Evolutionary conservation across 2,329 filamentous ascomycete genomes (phyloP).

Genomic region (Pseudocercospora musae): DNA sequence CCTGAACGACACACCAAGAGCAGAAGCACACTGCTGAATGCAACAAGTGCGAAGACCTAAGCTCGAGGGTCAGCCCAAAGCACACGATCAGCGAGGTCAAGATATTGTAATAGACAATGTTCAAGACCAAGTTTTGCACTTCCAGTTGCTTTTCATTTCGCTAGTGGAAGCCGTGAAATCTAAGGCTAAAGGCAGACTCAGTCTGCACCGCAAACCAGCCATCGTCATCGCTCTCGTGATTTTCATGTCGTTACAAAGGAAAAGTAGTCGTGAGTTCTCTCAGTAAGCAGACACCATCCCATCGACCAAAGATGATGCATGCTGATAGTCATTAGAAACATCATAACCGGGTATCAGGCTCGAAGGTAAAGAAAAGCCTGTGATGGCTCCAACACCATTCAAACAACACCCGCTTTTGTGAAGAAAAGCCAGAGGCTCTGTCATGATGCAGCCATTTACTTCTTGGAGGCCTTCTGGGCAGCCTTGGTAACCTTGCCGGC

Average conservation of each 20-base stretch:
- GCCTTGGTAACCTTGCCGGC: slow-evolving; percentile 53
- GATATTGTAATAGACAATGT: background rate
- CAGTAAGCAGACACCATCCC: slow-evolving; percentile 21
- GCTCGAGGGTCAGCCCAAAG: background rate
- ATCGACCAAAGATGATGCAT: slow-evolving; percentile 25
- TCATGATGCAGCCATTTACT: slow-evolving; percentile 30
- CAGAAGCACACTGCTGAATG: background rate
- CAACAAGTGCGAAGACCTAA: background rate
- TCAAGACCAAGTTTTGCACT: slow-evolving; percentile 2
- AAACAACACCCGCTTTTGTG: slow-evolving; percentile 25
- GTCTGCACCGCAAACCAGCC: slow-evolving; percentile 26
- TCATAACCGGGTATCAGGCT: slow-evolving; percentile 20
- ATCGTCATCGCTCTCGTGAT: slow-evolving; percentile 32
- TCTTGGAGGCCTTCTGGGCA: slow-evolving; percentile 39
- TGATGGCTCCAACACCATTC: slow-evolving; percentile 21
- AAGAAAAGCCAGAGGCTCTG: slow-evolving; percentile 16
- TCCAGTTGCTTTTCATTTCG: slow-evolving; percentile 16
- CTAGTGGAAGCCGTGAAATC: slow-evolving; percentile 25
- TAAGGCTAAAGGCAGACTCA: slow-evolving; percentile 31
- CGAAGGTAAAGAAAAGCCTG: slow-evolving; percentile 21
- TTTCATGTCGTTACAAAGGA: slow-evolving; percentile 33
- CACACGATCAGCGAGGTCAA: background rate
- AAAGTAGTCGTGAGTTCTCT: slow-evolving; percentile 26
- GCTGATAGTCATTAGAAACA: slow-evolving; percentile 15
- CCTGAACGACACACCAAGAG: background rate